phyloP scores from a whole-genome alignment of 148 eudicot species.

The Agrostemma githago region DNA sequence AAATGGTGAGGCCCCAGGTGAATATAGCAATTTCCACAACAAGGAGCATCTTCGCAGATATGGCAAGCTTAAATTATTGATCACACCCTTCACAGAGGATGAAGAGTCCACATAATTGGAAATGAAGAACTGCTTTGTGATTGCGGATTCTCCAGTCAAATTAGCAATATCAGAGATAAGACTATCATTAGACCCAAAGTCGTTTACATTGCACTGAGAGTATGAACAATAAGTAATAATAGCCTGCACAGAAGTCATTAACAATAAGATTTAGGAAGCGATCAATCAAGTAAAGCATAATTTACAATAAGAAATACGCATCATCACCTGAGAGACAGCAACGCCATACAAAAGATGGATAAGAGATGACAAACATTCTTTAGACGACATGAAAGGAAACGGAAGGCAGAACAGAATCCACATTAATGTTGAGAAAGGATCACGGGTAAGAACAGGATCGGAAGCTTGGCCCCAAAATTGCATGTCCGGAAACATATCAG shows the following conservation, averaged over 20 bases:
- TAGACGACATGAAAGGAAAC: slow-evolving; percentile 50
- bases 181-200: slow-evolving; percentile 39
- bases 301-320: background rate
- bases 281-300: background rate
- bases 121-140: slow-evolving; percentile 41
- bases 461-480: slow-evolving; percentile 80
- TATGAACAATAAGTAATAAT: slow-evolving; percentile 43
- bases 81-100: slow-evolving; percentile 39
- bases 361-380: slow-evolving; percentile 64
- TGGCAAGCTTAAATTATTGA: slow-evolving; percentile 69
- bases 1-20: slow-evolving; percentile 46
- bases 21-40: slow-evolving; percentile 65
- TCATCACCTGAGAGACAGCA: slow-evolving; percentile 58
- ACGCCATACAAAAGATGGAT: slow-evolving; percentile 76
- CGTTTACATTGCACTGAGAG: slow-evolving; percentile 26
- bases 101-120: slow-evolving; percentile 51
- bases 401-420: slow-evolving; percentile 92
- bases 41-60: slow-evolving; percentile 84
- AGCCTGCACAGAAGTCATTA: slow-evolving; percentile 45
- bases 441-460: slow-evolving; percentile 67
- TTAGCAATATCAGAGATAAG: slow-evolving; percentile 55
- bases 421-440: slow-evolving; percentile 92
- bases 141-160: slow-evolving; percentile 37
- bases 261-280: slow-evolving; percentile 4
- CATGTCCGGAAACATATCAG: slow-evolving; percentile 52